Conservation (phyloP, 2,329 filamentous ascomycete genomes). For the Grosmannia penicillata region DNA sequence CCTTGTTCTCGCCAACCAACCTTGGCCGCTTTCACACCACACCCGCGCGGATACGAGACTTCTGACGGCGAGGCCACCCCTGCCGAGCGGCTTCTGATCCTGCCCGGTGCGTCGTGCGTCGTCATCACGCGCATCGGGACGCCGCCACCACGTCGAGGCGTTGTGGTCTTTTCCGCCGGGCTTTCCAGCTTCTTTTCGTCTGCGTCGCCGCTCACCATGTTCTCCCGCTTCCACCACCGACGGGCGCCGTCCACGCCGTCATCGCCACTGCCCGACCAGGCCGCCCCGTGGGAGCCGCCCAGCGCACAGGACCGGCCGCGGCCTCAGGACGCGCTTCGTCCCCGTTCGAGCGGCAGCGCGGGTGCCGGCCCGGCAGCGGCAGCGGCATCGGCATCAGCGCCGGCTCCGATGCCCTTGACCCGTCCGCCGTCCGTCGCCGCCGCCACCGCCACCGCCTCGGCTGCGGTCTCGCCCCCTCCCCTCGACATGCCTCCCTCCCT, state of each 20-base stretch:
- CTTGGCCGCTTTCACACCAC: no score
- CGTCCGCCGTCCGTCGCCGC: neutral
- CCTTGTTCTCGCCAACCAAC: no score
- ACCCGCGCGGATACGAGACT: no score
- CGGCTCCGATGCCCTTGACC: neutral
- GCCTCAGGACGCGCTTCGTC: conserved; percentile 1
- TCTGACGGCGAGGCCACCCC: neutral
- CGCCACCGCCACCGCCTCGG: neutral
- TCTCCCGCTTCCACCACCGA: conserved; percentile 43
- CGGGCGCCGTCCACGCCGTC: conserved; percentile 38
- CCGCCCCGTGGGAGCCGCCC: conserved; percentile 22
- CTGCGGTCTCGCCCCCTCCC: conserved; percentile 18
- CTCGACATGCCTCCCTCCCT: conserved; percentile 30
- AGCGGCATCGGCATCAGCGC: neutral
- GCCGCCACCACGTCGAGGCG: neutral
- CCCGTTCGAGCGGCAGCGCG: conserved; percentile 5
- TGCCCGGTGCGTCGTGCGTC: neutral
- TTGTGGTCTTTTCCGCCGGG: no score
- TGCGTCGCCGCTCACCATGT: conserved; percentile 6
- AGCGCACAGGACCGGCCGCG: conserved; percentile 21
- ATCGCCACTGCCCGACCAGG: conserved; percentile 34
- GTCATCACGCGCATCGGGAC: no score
- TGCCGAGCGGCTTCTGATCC: neutral
- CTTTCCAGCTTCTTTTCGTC: neutral
- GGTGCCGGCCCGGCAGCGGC: neutral